A percentile compares a stretch with the other conserved stretches of the same genome.
These are phyloP conservation scores for Blastocystis sp. DNA, from an alignment of 352 stramenopile genomes.

Conservation along the genomic window DNA sequence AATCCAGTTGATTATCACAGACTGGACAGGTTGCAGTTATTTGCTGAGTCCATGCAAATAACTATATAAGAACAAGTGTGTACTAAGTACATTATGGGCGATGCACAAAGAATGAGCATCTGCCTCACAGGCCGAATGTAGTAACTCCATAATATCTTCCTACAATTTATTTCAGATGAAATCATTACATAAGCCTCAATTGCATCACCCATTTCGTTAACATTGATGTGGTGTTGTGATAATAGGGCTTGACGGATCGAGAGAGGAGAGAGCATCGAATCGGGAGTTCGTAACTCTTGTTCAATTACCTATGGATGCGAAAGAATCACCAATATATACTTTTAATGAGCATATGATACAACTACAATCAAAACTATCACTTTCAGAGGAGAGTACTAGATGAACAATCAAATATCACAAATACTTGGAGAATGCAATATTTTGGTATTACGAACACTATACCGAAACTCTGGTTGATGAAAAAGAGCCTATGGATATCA, in stretches of 20 bases:
- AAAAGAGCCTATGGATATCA: neutral
- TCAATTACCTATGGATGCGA: constrained; percentile 10
- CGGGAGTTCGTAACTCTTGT: constrained; percentile 8
- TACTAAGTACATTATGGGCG: neutral
- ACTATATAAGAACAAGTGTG: neutral
- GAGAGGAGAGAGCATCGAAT: neutral
- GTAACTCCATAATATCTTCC: constrained; percentile 46
- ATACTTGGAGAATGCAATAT: constrained; percentile 25
- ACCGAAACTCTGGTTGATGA: constrained; percentile 37
- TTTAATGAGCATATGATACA: constrained; percentile 46
- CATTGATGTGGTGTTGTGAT: neutral
- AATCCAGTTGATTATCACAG: neutral
- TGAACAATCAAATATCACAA: neutral
- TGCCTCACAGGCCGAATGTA: neutral
- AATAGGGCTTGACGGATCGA: neutral
- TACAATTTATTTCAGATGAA: neutral
- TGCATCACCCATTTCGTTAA: constrained; percentile 36
- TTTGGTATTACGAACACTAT: neutral
- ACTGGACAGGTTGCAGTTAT: neutral
- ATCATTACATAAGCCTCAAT: constrained; percentile 25
- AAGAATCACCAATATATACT: neutral
- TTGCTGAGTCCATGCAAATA: neutral
- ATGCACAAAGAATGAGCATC: neutral
- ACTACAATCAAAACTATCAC: constrained; percentile 1
- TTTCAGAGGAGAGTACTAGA: neutral